These are phyloP conservation scores for Gentiana macrophylla DNA, from an alignment of 257 asterid genomes.

Conservation along the genomic window DNA sequence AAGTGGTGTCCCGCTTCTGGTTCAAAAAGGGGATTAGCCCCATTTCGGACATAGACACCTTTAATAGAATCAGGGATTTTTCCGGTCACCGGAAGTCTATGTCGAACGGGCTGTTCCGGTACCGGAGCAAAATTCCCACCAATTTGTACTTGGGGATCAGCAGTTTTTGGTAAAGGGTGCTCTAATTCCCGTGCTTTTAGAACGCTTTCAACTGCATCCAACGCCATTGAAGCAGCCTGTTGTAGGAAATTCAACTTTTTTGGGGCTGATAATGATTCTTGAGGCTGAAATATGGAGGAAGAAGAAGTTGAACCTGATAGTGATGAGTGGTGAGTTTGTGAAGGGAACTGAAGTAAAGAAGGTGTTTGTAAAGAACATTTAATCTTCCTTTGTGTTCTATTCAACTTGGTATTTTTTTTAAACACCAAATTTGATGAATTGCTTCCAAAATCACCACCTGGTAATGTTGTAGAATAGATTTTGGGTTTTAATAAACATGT, in stretches of 20 bases:
- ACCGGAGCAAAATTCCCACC: slow-evolving; percentile 63
- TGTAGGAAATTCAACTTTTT: slow-evolving; percentile 63
- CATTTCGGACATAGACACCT: slow-evolving; percentile 84
- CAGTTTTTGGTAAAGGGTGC: slow-evolving; percentile 38
- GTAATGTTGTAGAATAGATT: not conserved
- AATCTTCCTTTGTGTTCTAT: slow-evolving; percentile 4
- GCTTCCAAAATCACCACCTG: slow-evolving; percentile 6
- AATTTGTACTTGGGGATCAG: slow-evolving; percentile 50
- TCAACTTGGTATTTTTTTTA: slow-evolving; percentile 13
- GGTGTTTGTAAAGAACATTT: slow-evolving; percentile 54
- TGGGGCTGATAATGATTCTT: slow-evolving; percentile 10
- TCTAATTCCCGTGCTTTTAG: slow-evolving; percentile 37
- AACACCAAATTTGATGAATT: slow-evolving; percentile 16
- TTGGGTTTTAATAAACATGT: slow-evolving; percentile 7
- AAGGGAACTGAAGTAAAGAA: slow-evolving; percentile 38
- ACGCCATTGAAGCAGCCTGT: slow-evolving; percentile 68
- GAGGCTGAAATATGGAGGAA: slow-evolving; percentile 4
- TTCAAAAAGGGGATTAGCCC: slow-evolving; percentile 81
- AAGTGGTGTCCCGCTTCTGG: slow-evolving; percentile 94
- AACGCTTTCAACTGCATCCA: slow-evolving; percentile 63
- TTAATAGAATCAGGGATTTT: slow-evolving; percentile 36
- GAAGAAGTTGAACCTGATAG: not conserved
- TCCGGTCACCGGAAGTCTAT: slow-evolving; percentile 38
- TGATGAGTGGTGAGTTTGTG: slow-evolving; percentile 17
- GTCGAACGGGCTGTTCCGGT: slow-evolving; percentile 37